phyloP scores from a whole-genome alignment of 129 eudicot genomes.

The Tanacetum coccineum region DNA sequence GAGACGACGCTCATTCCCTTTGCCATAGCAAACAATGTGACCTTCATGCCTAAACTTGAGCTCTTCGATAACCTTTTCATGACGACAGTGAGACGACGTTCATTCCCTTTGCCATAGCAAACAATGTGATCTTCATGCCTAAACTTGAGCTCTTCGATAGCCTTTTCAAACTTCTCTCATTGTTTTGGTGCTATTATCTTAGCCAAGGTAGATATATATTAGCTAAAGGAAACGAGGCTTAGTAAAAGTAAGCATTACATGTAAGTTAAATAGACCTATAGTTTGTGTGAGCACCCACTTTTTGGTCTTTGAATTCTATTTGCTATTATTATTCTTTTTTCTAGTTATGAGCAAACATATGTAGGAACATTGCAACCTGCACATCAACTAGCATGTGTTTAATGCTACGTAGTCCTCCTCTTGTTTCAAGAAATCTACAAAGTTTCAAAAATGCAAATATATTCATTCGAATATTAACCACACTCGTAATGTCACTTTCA shows the following conservation, averaged over 20 bases:
- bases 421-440: not conserved
- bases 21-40: slow-evolving; percentile 79
- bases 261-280: slow-evolving; percentile 55
- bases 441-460: not conserved
- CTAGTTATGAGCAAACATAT: not conserved
- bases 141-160: slow-evolving; percentile 62
- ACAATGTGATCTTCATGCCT: slow-evolving; percentile 77
- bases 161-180: slow-evolving; percentile 88
- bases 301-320: not conserved
- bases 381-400: not conserved
- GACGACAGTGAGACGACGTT: slow-evolving; percentile 85
- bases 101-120: slow-evolving; percentile 87
- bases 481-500: too few relatives aligned
- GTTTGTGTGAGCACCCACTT: slow-evolving; percentile 76
- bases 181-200: slow-evolving; percentile 54
- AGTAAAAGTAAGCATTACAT: not conserved
- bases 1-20: slow-evolving; percentile 89
- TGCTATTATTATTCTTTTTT: not conserved
- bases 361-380: not conserved
- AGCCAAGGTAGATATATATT: not conserved
- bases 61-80: too few relatives aligned
- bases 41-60: slow-evolving; percentile 62
- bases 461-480: too few relatives aligned
- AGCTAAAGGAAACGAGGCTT: not conserved
- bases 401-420: not conserved